Evolutionary conservation across 2,329 filamentous ascomycete species (phyloP).

Genomic region (Aspergillus floridensis): DNA sequence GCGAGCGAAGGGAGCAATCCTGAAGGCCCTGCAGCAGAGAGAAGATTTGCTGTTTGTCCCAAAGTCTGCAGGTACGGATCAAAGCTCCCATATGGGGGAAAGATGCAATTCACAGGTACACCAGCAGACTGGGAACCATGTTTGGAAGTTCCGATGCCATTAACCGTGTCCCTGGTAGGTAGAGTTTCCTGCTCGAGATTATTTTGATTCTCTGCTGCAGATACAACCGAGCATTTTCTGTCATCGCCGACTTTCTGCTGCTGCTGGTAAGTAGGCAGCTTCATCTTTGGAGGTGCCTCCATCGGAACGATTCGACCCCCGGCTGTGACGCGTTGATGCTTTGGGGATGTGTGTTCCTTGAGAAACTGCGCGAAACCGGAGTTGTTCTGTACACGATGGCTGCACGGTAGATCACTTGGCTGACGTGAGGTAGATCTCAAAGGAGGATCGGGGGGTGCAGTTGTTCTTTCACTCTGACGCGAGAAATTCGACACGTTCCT

Average conservation of each 20-base stretch:
- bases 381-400: constrained; percentile 34
- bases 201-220: constrained; percentile 1
- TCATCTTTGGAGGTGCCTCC: constrained; percentile 39
- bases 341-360: constrained; percentile 48
- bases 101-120: background rate
- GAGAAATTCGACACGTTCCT: constrained; percentile 24
- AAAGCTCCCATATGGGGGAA: background rate
- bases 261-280: constrained; percentile 22
- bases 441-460: constrained; percentile 14
- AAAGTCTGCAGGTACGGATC: constrained; percentile 4
- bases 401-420: constrained; percentile 34
- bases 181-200: constrained; percentile 3
- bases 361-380: constrained; percentile 48
- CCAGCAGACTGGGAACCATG: constrained; percentile 7
- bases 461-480: constrained; percentile 17
- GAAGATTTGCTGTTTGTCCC: constrained; percentile 7
- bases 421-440: constrained; percentile 28
- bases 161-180: background rate
- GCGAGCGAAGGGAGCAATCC: constrained; percentile 11
- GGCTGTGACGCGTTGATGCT: constrained; percentile 49
- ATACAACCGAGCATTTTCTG: background rate
- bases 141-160: background rate
- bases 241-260: background rate
- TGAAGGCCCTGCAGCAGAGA: constrained; percentile 11
- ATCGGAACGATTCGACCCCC: constrained; percentile 51